Evolutionary conservation across 345 rosid genomes (phyloP).

Genomic region (Camelina neglecta): DNA sequence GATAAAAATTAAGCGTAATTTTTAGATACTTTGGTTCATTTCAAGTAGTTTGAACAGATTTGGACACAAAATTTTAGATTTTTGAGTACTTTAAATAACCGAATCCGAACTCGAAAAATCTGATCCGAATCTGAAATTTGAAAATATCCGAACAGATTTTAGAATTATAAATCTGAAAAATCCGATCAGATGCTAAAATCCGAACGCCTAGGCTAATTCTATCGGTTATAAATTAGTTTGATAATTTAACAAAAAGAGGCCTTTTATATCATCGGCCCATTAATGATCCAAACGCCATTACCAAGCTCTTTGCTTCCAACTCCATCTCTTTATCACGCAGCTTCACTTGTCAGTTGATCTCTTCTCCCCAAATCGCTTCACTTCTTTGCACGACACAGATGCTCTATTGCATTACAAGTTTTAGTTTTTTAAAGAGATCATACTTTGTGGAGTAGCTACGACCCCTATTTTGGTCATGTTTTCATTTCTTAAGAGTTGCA

Average conservation of each 20-base stretch:
- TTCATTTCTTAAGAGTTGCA: constrained; percentile 9
- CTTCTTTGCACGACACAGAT: not conserved
- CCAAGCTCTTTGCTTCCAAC: constrained; percentile 5
- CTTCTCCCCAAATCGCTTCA: not conserved
- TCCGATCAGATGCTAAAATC: no score
- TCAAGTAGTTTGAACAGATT: no score
- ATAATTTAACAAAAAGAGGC: not conserved
- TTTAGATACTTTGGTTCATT: no score
- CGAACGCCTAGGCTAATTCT: no score
- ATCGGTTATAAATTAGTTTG: not conserved
- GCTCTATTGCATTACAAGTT: not conserved
- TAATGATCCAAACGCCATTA: constrained; percentile 22
- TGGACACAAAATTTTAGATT: no score
- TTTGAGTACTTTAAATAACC: no score
- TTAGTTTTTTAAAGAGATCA: not conserved
- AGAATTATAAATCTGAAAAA: no score
- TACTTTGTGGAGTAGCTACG: not conserved
- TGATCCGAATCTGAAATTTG: no score
- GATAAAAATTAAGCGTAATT: no score
- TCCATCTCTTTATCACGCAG: constrained; percentile 4
- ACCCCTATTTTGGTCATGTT: no score
- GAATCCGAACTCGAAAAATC: no score
- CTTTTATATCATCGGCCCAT: constrained; percentile 27
- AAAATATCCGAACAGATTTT: no score
- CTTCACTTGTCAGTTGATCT: constrained; percentile 15